Conservation (phyloP, 257 asterid genomes). For the Lantana camara region DNA sequence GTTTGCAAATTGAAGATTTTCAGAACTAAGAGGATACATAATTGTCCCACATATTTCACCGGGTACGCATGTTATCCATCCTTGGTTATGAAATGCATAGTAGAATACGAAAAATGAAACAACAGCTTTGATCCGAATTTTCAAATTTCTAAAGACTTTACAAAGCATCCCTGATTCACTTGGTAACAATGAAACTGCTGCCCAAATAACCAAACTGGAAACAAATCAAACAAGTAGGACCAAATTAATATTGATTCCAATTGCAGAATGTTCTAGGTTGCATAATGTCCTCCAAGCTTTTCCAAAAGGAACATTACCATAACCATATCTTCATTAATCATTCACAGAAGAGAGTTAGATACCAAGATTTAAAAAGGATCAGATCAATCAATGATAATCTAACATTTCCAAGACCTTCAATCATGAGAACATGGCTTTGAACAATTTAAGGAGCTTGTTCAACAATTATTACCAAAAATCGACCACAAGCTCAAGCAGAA, state of each 20-base stretch:
- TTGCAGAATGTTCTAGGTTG: neutral
- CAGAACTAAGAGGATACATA: too few species aligned
- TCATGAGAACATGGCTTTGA: neutral
- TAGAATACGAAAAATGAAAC: too few species aligned
- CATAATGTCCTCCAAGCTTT: neutral
- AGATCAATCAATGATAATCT: neutral
- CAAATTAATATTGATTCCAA: neutral
- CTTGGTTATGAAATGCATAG: too few species aligned
- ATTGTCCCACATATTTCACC: too few species aligned
- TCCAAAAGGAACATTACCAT: neutral
- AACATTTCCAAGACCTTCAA: constrained; percentile 9
- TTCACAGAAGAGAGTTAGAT: neutral
- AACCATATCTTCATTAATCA: neutral
- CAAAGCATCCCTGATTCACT: neutral
- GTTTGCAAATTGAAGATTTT: too few species aligned
- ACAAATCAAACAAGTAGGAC: constrained; percentile 8
- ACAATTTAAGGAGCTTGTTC: neutral
- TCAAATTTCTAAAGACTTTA: neutral
- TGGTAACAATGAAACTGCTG: neutral
- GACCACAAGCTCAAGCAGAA: neutral
- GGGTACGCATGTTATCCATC: too few species aligned
- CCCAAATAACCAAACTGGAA: neutral
- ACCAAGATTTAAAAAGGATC: neutral
- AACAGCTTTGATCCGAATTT: too few species aligned
- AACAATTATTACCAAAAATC: constrained; percentile 7